Percentiles rank a stretch among this genome's conserved stretches.
Evolutionary conservation across 345 rosid species (phyloP).

Genomic region (Raphanus sativus): DNA sequence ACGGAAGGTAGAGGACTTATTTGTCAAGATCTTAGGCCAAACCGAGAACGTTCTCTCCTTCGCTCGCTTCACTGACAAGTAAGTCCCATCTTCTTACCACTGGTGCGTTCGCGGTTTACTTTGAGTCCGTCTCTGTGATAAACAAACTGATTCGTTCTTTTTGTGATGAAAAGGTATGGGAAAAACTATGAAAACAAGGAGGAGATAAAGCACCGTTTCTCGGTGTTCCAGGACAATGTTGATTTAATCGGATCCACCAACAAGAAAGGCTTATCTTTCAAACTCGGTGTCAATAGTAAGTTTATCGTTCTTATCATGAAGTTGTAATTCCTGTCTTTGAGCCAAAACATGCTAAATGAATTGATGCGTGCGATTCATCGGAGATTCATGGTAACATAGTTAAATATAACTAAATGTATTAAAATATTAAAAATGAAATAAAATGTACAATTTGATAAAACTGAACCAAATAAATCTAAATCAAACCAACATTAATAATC

Average conservation of each 20-base stretch:
- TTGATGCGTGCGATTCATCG: background rate
- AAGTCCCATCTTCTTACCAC: background rate
- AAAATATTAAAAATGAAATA: background rate
- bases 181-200: conserved; percentile 64
- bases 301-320: background rate
- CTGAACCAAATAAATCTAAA: background rate
- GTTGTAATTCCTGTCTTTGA: background rate
- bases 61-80: conserved; percentile 80
- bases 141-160: background rate
- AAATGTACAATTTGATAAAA: background rate
- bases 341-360: background rate
- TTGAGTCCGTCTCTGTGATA: background rate
- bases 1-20: conserved; percentile 53
- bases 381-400: background rate
- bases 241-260: conserved; percentile 82
- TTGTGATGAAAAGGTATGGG: conserved; percentile 51
- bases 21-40: conserved; percentile 59
- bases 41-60: conserved; percentile 60
- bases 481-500: background rate
- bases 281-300: conserved; percentile 75
- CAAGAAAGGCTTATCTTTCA: conserved; percentile 58
- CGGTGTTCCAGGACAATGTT: conserved; percentile 66
- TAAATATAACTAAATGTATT: background rate
- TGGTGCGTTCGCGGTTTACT: background rate
- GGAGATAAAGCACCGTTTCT: conserved; percentile 74